Conservation (phyloP, 2,329 filamentous ascomycete species). For the Sclerotinia sclerotiorum region DNA sequence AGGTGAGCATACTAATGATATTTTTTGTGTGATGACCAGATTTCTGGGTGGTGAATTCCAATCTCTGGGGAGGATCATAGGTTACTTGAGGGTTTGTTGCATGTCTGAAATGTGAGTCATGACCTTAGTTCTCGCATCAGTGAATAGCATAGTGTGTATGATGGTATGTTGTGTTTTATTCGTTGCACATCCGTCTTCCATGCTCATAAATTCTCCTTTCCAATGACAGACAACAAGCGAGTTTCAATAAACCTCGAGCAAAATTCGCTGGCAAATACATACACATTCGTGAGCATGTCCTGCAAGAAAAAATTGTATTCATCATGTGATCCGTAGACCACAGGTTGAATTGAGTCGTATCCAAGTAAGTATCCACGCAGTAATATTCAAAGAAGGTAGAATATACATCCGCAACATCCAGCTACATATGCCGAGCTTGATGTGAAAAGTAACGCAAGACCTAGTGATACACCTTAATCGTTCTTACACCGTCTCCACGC, state of each 20-base stretch:
- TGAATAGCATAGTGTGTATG: not conserved
- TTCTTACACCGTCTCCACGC: not conserved
- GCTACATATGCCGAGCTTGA: not conserved
- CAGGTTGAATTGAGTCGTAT: slow-evolving; percentile 1
- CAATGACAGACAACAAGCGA: not conserved
- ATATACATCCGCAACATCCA: not conserved
- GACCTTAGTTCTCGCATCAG: no score
- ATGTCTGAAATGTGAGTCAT: not conserved
- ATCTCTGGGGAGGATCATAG: not conserved
- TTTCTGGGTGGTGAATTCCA: not conserved
- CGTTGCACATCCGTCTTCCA: not conserved
- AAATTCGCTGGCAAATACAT: not conserved
- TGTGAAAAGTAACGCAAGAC: not conserved
- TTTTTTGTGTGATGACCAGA: not conserved
- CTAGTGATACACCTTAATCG: not conserved
- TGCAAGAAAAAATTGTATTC: not conserved
- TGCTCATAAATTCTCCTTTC: not conserved
- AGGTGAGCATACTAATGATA: not conserved
- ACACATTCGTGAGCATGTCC: not conserved
- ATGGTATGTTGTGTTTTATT: not conserved
- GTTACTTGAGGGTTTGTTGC: not conserved
- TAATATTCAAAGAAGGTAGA: not conserved
- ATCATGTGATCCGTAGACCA: not conserved
- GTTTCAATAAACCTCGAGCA: not conserved
- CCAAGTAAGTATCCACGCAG: not conserved